phyloP scores from a whole-genome alignment of 129 eudicot genomes.

The Tagetes erecta region DNA sequence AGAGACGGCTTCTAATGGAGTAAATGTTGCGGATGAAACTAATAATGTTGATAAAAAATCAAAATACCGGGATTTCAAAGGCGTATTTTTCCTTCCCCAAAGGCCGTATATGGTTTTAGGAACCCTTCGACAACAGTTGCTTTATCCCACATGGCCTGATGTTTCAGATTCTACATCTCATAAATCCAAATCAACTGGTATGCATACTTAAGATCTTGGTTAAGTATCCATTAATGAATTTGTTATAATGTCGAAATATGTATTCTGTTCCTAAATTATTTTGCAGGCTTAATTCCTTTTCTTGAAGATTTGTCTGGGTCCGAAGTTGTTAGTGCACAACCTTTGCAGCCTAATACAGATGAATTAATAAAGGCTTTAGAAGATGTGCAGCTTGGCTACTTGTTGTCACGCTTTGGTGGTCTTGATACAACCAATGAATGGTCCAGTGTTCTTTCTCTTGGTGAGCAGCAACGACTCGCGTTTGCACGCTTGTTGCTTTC shows the following conservation, averaged over 20 bases:
- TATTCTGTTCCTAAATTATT: not conserved
- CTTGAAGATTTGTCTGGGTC: slow-evolving; percentile 31
- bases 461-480: slow-evolving; percentile 96
- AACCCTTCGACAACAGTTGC: slow-evolving; percentile 91
- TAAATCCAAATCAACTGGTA: slow-evolving; percentile 52
- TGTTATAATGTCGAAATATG: not conserved
- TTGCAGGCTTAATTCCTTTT: slow-evolving; percentile 58
- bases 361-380: slow-evolving; percentile 71
- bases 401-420: slow-evolving; percentile 61
- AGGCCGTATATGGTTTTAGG: slow-evolving; percentile 96
- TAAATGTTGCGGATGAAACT: slow-evolving; percentile 11
- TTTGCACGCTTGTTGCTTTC: slow-evolving; percentile 92
- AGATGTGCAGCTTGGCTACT: slow-evolving; percentile 80
- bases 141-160: slow-evolving; percentile 90
- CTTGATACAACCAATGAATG: slow-evolving; percentile 77
- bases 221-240: not conserved
- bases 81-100: slow-evolving; percentile 95
- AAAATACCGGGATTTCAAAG: slow-evolving; percentile 46
- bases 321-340: slow-evolving; percentile 19
- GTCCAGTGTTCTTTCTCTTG: slow-evolving; percentile 93
- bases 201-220: slow-evolving; percentile 14
- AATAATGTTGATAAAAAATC: slow-evolving; percentile 23
- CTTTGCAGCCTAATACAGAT: slow-evolving; percentile 60
- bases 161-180: slow-evolving; percentile 34
- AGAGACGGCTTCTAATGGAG: slow-evolving; percentile 32